These are phyloP conservation scores for Myxozyma kluyveri DNA, from an alignment of 805 yeast genomes.

Conservation along the genomic window DNA sequence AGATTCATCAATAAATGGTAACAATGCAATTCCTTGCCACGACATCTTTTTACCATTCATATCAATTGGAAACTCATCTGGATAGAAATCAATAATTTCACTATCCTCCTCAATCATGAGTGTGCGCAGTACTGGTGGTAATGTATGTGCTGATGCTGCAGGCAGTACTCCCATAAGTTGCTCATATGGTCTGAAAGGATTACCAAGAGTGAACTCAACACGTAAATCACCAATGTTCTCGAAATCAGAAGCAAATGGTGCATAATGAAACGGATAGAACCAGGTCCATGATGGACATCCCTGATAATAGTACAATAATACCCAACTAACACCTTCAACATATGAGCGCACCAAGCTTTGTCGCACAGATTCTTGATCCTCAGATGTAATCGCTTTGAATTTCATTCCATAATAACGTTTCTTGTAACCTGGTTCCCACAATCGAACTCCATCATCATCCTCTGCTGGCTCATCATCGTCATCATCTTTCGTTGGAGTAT, in stretches of 20 bases:
- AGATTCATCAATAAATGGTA: constrained; percentile 88
- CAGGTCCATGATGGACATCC: constrained; percentile 99
- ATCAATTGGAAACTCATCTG: constrained; percentile 81
- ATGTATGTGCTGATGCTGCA: constrained; percentile 83
- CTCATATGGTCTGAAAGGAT: constrained; percentile 86
- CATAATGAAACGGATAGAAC: constrained; percentile 96
- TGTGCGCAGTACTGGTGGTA: constrained; percentile 77
- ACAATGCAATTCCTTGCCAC: constrained; percentile 90
- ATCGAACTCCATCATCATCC: constrained; percentile 52
- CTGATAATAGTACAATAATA: constrained; percentile 84
- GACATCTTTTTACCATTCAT: constrained; percentile 94
- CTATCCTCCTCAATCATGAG: constrained; percentile 77
- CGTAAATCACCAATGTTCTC: constrained; percentile 46
- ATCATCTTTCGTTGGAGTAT: constrained; percentile 37
- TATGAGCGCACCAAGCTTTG: constrained; percentile 66
- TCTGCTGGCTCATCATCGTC: constrained; percentile 40
- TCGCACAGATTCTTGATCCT: constrained; percentile 48
- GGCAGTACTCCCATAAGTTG: constrained; percentile 94
- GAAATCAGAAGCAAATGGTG: constrained; percentile 94
- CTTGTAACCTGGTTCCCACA: constrained; percentile 86
- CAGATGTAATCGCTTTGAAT: constrained; percentile 58
- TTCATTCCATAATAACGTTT: constrained; percentile 77
- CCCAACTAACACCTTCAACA: constrained; percentile 98
- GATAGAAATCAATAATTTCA: constrained; percentile 87
- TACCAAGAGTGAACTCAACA: constrained; percentile 61